Conservation (phyloP, 306 rosid species). For the Begonia peltatifolia region DNA sequence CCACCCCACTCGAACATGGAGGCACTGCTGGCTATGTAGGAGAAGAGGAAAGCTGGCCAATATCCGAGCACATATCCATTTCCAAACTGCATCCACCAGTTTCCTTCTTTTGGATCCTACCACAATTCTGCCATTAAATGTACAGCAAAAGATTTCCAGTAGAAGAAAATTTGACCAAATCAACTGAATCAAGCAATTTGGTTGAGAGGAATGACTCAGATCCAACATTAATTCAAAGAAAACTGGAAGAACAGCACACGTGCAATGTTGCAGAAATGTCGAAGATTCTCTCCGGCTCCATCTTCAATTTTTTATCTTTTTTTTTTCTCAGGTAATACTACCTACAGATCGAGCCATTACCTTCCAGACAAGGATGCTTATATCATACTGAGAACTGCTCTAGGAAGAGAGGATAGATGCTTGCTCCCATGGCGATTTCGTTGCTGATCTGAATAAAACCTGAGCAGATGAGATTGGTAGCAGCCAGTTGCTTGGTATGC, state of each 20-base stretch:
- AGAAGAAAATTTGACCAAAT: no score
- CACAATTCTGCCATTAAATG: no score
- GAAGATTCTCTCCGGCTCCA: not conserved
- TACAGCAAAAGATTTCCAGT: no score
- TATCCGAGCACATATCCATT: constrained; percentile 62
- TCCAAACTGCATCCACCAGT: constrained; percentile 98
- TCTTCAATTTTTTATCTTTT: not conserved
- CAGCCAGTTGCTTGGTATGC: constrained; percentile 97
- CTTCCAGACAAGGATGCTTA: constrained; percentile 87
- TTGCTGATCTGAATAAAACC: constrained; percentile 79
- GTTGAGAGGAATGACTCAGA: no score
- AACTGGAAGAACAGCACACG: no score
- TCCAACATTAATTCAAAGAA: no score
- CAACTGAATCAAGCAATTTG: no score
- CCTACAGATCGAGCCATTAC: constrained; percentile 13
- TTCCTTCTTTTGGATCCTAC: constrained; percentile 86
- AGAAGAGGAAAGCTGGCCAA: constrained; percentile 84
- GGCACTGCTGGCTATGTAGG: constrained; percentile 75
- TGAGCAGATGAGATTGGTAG: constrained; percentile 89
- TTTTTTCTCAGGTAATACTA: no score
- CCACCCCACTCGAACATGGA: constrained; percentile 97
- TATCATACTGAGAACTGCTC: constrained; percentile 58
- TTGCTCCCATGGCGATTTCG: constrained; percentile 84
- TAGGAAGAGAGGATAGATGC: constrained; percentile 60
- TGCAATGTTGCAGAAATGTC: not conserved